Percentiles rank a stretch among this genome's conserved stretches.
These are phyloP conservation scores for Picea abies DNA, from an alignment of 83 land plant genomes.

Conservation along the genomic window DNA sequence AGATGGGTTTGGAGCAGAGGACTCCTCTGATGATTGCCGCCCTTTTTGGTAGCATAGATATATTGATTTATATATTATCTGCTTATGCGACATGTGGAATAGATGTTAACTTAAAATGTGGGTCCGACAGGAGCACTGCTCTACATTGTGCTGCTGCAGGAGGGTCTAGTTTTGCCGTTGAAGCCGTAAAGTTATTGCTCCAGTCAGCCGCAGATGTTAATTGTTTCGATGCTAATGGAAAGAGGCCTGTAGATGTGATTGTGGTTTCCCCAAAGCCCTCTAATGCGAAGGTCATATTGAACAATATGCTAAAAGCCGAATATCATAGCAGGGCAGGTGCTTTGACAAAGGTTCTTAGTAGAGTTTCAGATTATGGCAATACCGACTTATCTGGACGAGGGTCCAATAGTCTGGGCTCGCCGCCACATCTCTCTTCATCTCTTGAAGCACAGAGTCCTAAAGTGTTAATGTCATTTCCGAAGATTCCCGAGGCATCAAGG, in stretches of 20 bases:
- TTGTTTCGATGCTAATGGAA: slow-evolving; percentile 42
- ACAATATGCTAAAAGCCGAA: slow-evolving; percentile 34
- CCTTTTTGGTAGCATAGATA: slow-evolving; percentile 62
- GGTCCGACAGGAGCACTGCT: slow-evolving; percentile 59
- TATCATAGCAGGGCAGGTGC: slow-evolving; percentile 9
- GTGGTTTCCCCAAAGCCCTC: slow-evolving; percentile 41
- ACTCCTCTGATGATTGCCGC: slow-evolving; percentile 77
- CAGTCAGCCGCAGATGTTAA: slow-evolving; percentile 59
- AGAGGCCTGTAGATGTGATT: slow-evolving; percentile 54
- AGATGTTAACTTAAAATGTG: slow-evolving; percentile 61
- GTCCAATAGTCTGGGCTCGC: not conserved
- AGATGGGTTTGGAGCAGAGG: slow-evolving; percentile 44
- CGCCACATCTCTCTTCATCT: not conserved
- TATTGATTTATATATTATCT: slow-evolving; percentile 45
- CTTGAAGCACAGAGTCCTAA: not conserved
- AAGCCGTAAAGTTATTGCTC: slow-evolving; percentile 59
- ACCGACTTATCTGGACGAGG: not conserved
- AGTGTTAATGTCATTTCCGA: not conserved
- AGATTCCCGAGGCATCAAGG: not conserved
- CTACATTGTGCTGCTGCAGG: slow-evolving; percentile 79
- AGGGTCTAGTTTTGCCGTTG: slow-evolving; percentile 52
- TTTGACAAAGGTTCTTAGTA: not conserved
- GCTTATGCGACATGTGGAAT: slow-evolving; percentile 19
- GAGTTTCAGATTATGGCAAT: slow-evolving; percentile 1
- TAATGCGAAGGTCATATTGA: slow-evolving; percentile 26